phyloP scores from a whole-genome alignment of 2,329 filamentous ascomycete genomes.

The Botryotinia narcissicola region DNA sequence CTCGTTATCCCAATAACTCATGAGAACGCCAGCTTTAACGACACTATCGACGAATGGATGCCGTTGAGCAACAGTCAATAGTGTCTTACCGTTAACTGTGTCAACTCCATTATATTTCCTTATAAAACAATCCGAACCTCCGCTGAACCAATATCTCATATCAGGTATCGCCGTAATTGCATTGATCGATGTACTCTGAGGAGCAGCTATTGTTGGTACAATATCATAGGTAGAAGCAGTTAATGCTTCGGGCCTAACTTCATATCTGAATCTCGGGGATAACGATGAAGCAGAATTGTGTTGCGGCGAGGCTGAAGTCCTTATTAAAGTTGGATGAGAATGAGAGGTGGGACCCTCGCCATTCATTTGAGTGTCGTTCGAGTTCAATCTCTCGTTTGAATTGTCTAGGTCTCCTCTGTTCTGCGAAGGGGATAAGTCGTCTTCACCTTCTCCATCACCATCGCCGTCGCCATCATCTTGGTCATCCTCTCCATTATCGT shows the following conservation, averaged over 20 bases:
- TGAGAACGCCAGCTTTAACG: constrained; percentile 86
- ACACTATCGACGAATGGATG: constrained; percentile 98
- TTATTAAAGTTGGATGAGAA: constrained; percentile 31
- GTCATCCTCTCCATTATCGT: constrained; percentile 36
- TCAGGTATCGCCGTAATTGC: constrained; percentile 88
- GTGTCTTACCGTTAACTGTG: constrained; percentile 90
- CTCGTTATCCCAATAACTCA: constrained; percentile 99
- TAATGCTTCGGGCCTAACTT: constrained; percentile 73
- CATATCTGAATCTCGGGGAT: constrained; percentile 53
- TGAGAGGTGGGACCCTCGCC: constrained; percentile 36
- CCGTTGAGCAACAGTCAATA: constrained; percentile 89
- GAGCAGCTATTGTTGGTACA: constrained; percentile 92
- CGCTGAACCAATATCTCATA: constrained; percentile 91
- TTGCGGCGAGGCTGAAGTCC: constrained; percentile 37
- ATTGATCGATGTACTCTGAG: constrained; percentile 94
- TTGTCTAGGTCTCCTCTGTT: constrained; percentile 32
- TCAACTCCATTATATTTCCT: constrained; percentile 94
- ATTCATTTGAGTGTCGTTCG: constrained; percentile 34
- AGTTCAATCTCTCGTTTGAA: constrained; percentile 26
- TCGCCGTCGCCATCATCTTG: constrained; percentile 44
- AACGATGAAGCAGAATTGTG: constrained; percentile 40
- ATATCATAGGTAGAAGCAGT: constrained; percentile 86
- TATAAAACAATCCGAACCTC: constrained; percentile 92
- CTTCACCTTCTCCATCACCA: constrained; percentile 47
- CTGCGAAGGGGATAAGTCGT: constrained; percentile 47